phyloP scores from a whole-genome alignment of 805 yeast species.

The Pichia cephalocereana region DNA sequence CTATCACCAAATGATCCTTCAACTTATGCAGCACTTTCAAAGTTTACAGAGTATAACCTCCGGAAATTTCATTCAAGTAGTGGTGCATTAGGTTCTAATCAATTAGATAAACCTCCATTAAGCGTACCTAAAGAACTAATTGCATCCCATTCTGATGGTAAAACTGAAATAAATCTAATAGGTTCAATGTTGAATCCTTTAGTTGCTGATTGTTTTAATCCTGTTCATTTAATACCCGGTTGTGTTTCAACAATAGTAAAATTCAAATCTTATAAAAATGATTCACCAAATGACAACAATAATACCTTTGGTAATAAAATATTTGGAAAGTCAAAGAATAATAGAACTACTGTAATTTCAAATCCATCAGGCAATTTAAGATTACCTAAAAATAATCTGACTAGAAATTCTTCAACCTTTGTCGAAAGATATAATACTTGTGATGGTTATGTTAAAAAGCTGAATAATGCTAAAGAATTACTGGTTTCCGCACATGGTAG shows the following conservation, averaged over 20 bases:
- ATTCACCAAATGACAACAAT: neutral
- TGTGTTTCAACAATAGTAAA: slow-evolving; percentile 28
- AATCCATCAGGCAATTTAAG: slow-evolving; percentile 9
- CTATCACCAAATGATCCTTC: slow-evolving; percentile 33
- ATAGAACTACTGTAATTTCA: neutral
- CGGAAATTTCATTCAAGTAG: slow-evolving; percentile 28
- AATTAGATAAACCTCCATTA: slow-evolving; percentile 31
- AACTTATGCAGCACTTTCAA: slow-evolving; percentile 45
- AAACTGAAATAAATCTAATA: slow-evolving; percentile 29
- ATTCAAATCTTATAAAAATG: slow-evolving; percentile 3
- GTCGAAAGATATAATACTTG: slow-evolving; percentile 25
- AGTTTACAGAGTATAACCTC: slow-evolving; percentile 37
- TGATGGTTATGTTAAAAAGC: slow-evolving; percentile 23
- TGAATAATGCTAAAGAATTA: slow-evolving; percentile 22
- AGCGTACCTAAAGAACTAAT: slow-evolving; percentile 24
- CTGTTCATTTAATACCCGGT: slow-evolving; percentile 48
- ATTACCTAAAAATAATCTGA: slow-evolving; percentile 23
- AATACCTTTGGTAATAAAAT: neutral
- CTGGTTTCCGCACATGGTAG: slow-evolving; percentile 41
- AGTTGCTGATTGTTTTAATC: slow-evolving; percentile 41
- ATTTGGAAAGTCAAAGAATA: slow-evolving; percentile 4
- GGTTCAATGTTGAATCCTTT: slow-evolving; percentile 49
- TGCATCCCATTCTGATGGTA: slow-evolving; percentile 25
- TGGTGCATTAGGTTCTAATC: slow-evolving; percentile 29
- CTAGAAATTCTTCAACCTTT: slow-evolving; percentile 27